Conservation (phyloP, 306 rosid species). For the Quercus dentata region DNA sequence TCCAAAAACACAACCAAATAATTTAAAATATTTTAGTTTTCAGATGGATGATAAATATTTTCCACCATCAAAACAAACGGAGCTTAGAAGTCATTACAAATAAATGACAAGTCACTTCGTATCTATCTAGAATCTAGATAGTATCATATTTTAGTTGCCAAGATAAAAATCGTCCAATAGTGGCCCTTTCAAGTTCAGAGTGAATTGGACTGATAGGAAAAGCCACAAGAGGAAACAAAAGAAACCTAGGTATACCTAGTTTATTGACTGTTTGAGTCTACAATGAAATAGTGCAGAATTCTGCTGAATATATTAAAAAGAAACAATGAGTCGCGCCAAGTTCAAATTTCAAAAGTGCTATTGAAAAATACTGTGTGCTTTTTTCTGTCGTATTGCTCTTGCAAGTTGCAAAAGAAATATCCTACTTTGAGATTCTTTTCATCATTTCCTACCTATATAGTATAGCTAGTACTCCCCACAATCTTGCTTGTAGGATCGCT, state of each 20-base stretch:
- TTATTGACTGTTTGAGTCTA: background rate
- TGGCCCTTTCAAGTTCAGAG: background rate
- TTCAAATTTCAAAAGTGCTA: background rate
- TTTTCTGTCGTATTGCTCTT: background rate
- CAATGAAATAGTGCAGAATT: background rate
- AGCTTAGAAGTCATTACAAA: background rate
- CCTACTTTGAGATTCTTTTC: background rate
- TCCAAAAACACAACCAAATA: fast-evolving
- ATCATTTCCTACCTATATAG: background rate
- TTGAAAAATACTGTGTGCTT: background rate
- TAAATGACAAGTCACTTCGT: background rate
- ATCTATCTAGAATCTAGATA: background rate
- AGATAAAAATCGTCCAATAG: background rate
- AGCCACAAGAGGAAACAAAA: background rate
- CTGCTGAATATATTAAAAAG: background rate
- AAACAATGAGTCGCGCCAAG: background rate
- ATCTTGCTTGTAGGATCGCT: background rate
- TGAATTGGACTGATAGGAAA: background rate
- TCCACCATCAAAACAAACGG: too few relatives aligned
- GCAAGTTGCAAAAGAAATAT: background rate
- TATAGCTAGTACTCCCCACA: background rate
- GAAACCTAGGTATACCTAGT: background rate
- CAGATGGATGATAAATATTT: too few relatives aligned
- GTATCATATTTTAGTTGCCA: background rate
- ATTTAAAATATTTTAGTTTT: too few relatives aligned